Conservation (phyloP, 2,329 filamentous ascomycete species). For the Phaeosphaeriaceae sp. region DNA sequence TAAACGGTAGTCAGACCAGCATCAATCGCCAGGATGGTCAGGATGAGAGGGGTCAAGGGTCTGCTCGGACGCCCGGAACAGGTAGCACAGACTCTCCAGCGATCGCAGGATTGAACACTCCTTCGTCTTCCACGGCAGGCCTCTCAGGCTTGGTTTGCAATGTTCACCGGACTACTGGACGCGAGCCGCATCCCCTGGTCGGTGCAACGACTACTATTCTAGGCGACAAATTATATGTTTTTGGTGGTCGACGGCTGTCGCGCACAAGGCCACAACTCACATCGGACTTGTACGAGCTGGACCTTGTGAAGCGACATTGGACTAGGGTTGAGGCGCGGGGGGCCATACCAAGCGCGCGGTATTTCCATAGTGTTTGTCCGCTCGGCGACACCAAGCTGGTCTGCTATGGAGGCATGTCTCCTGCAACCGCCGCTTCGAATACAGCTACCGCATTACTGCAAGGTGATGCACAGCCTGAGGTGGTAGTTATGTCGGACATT, state of each 20-base stretch:
- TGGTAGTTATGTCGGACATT: constrained; percentile 97
- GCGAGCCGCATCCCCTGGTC: constrained; percentile 88
- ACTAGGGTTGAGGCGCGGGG: constrained; percentile 83
- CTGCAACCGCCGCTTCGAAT: constrained; percentile 59
- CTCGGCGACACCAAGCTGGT: constrained; percentile 95
- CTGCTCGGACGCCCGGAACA: constrained; percentile 44
- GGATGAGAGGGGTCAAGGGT: constrained; percentile 45
- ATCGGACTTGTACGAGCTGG: constrained; percentile 89
- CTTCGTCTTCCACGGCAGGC: constrained; percentile 60
- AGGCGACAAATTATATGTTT: constrained; percentile 95
- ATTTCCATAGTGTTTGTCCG: constrained; percentile 96
- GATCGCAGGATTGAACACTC: constrained; percentile 45
- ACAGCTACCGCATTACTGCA: constrained; percentile 46
- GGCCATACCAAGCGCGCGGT: constrained; percentile 86
- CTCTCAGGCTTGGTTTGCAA: constrained; percentile 72
- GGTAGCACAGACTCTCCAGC: constrained; percentile 56
- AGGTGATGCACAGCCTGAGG: constrained; percentile 76
- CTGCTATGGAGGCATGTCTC: constrained; percentile 98
- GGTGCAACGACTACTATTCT: constrained; percentile 94
- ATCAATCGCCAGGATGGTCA: constrained; percentile 52
- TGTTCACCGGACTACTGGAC: constrained; percentile 82
- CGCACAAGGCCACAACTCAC: constrained; percentile 83
- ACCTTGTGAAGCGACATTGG: constrained; percentile 91
- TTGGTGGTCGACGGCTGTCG: constrained; percentile 88
- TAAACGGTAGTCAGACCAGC: constrained; percentile 56